Percentiles rank a stretch among this genome's conserved stretches.
These are phyloP conservation scores for Ilyonectria destructans DNA, from an alignment of 2,329 filamentous ascomycete species.

Conservation along the genomic window DNA sequence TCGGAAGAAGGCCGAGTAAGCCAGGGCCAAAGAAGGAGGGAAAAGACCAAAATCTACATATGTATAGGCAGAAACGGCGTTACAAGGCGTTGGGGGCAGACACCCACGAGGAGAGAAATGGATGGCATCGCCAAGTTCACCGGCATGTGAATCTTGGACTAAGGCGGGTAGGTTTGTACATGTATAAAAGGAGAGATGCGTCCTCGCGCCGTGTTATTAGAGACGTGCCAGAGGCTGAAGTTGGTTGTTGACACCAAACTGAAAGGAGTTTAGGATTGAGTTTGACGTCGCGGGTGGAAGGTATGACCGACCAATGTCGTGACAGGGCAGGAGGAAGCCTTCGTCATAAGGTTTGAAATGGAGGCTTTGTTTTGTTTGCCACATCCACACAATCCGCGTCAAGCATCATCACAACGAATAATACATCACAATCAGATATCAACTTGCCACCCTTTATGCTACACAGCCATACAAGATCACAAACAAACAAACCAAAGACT, in stretches of 20 bases:
- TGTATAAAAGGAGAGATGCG: constrained; percentile 9
- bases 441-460: neutral
- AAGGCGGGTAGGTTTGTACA: constrained; percentile 14
- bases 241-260: neutral
- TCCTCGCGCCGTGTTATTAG: neutral
- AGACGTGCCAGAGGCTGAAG: neutral
- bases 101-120: constrained; percentile 17
- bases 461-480: neutral
- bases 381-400: neutral
- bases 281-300: neutral
- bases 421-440: neutral
- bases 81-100: constrained; percentile 28
- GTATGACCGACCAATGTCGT: neutral
- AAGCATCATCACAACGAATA: neutral
- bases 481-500: neutral
- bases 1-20: constrained; percentile 67
- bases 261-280: neutral
- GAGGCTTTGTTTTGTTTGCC: neutral
- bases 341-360: neutral
- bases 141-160: constrained; percentile 6
- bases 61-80: constrained; percentile 32
- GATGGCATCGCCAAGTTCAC: constrained; percentile 15
- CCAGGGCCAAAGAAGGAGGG: too few species aligned
- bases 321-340: neutral
- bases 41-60: constrained; percentile 2